These are phyloP conservation scores for Aspergillus ibericus DNA, from an alignment of 2,329 filamentous ascomycete genomes.

Conservation along the genomic window DNA sequence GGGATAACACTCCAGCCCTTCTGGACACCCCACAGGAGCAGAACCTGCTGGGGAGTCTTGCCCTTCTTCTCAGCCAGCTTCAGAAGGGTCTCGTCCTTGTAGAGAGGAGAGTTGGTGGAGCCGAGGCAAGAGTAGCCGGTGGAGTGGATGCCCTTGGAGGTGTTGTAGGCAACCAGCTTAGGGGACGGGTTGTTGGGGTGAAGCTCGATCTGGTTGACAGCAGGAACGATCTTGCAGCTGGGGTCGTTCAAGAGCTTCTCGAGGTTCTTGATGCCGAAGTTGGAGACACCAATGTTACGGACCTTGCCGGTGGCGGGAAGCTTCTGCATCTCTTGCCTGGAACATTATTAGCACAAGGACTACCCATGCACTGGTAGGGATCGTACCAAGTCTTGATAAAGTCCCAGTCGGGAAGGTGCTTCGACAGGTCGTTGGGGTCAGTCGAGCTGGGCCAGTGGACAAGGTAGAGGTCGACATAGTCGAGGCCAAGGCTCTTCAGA, in stretches of 20 bases:
- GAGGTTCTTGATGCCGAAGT: slow-evolving; percentile 79
- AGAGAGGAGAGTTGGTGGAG: slow-evolving; percentile 55
- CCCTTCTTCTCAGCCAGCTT: slow-evolving; percentile 57
- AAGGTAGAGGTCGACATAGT: slow-evolving; percentile 72
- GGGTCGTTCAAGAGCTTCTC: slow-evolving; percentile 70
- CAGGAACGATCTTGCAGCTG: slow-evolving; percentile 57
- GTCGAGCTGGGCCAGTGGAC: slow-evolving; percentile 67
- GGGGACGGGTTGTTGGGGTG: slow-evolving; percentile 71
- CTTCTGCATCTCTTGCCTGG: slow-evolving; percentile 53
- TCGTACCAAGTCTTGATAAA: slow-evolving; percentile 72
- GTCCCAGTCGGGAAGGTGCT: slow-evolving; percentile 75
- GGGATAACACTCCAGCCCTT: slow-evolving; percentile 82
- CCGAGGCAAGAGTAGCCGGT: slow-evolving; percentile 59
- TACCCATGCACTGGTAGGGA: background rate
- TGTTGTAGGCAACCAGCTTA: slow-evolving; percentile 52
- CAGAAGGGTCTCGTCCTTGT: slow-evolving; percentile 54
- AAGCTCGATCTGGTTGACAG: slow-evolving; percentile 55
- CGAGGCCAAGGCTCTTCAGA: slow-evolving; percentile 63
- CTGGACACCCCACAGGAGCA: slow-evolving; percentile 72
- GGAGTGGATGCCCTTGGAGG: slow-evolving; percentile 55
- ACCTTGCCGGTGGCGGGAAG: slow-evolving; percentile 59
- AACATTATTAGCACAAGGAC: slow-evolving; percentile 59
- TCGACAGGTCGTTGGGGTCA: slow-evolving; percentile 51
- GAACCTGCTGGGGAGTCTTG: slow-evolving; percentile 56
- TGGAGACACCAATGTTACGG: slow-evolving; percentile 80